These are phyloP conservation scores for Brassica napus DNA, from an alignment of 345 rosid genomes.

Conservation along the genomic window Da-Ae NC_063443.1:14807501-14808000, in stretches of 20 bases:
- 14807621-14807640: neutral
- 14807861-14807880: constrained; percentile 13
- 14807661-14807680: neutral
- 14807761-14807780: neutral
- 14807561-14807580: neutral
- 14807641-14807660: neutral
- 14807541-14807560: neutral
- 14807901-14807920: constrained; percentile 8
- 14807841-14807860: neutral
- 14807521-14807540: neutral
- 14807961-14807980: neutral
- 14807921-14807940: constrained; percentile 28
- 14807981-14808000: constrained; percentile 12
- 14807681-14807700: neutral
- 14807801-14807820: neutral
- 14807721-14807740: neutral
- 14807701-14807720: neutral
- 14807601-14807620: neutral
- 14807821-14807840: neutral
- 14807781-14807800: neutral
- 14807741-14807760: neutral
- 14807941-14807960: constrained; percentile 17
- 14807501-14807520: too few species aligned
- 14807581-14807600: neutral
- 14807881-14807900: constrained; percentile 35